Evolutionary conservation across 768 basidiomycete genomes (phyloP), one percentile per base, ranked within the genome.

Genomic region (Russula ochroleuca): DNA sequence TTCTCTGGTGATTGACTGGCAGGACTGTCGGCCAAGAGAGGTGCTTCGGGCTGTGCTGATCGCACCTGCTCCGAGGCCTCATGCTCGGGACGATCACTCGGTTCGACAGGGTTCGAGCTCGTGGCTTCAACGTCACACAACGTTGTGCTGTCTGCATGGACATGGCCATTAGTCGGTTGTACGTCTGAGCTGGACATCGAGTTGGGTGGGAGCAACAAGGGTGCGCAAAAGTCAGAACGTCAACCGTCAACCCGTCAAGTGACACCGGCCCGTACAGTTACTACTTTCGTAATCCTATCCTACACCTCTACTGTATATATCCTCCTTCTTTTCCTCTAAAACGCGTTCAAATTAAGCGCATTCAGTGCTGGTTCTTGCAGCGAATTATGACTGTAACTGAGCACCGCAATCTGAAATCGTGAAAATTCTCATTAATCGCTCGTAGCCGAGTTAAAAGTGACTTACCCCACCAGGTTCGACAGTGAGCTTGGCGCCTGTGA

Each of bases 341-440:
- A 52, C 19, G 67, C 65, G 48, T 68, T 73, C 72, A 92, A 68
- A 71, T 93, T 93, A 68, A 93, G 75, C 5, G 83, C 89, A 66
- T 88, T 83, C 69, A 92, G 74, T 15, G 84, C 83, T 8, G 93
- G 92, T 74, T 95, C 93, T 23, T 81, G 81, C 23, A 94, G 78
- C 31, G 83, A 85, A 66, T 80, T 78, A 75, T 95, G 94, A 69
- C 93, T 92, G 74, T 97, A 96, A 31, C 88, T 82, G 28, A 95
- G 77, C 23, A 94, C 81, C 15, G 88, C 83, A 59, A 94, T 81
- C 91, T 92, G 58, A 21, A 38, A 19, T 52, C 7, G 19, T 14
- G 21, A 14, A 28, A 40, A 23, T 21, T 33, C 33, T n/a, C 25
- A 40, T 43, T 21, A 50, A 23, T 35, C 40, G 6, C 23, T 31